Conservation (phyloP, 148 eudicot genomes). For the Cornus controversa region DNA sequence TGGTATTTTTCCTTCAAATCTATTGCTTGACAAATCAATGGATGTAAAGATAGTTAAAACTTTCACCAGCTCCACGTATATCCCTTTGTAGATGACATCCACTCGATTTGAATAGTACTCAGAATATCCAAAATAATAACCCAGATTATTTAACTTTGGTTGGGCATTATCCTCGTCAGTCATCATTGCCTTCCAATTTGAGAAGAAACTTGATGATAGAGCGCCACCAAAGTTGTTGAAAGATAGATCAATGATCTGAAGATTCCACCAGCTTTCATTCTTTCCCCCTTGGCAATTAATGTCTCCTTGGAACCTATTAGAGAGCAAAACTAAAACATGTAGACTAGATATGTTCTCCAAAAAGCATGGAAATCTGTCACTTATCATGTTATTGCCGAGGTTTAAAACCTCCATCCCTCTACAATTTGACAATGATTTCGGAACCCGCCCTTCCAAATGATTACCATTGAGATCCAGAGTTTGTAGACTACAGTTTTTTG, state of each 20-base stretch:
- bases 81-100: conserved; percentile 24
- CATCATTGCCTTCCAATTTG: neutral
- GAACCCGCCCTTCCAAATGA: conserved; percentile 14
- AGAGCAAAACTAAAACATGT: conserved; percentile 21
- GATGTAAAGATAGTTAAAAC: conserved; percentile 20
- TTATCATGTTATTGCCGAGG: conserved; percentile 18
- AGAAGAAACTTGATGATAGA: neutral
- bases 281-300: neutral
- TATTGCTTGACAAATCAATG: conserved; percentile 24
- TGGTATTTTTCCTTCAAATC: conserved; percentile 21
- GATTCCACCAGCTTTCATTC: conserved; percentile 12
- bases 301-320: conserved; percentile 18
- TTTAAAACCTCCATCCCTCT: conserved; percentile 16
- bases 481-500: conserved; percentile 6
- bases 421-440: conserved; percentile 24
- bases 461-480: conserved; percentile 16
- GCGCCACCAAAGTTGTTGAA: conserved; percentile 23
- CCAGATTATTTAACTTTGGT: neutral
- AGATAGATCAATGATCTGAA: conserved; percentile 33
- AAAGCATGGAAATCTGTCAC: conserved; percentile 26
- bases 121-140: neutral
- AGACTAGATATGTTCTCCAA: conserved; percentile 8
- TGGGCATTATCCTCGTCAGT: neutral
- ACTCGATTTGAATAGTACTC: neutral
- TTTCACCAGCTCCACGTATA: conserved; percentile 11